Base-by-base conservation (phyloP, 78 protist genomes). In the Dictyostelium brefeldianum region DNA sequence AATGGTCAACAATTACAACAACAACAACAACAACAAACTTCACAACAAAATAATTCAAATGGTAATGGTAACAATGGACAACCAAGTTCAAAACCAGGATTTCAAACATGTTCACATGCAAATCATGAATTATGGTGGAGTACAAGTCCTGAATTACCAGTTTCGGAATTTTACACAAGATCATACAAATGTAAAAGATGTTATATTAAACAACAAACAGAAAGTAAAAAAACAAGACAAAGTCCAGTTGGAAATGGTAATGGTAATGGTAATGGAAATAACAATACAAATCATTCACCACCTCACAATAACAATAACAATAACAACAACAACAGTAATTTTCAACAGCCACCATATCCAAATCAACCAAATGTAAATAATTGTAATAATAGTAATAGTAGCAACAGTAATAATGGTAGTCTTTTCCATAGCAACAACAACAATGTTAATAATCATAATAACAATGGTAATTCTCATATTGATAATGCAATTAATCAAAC, bases 101-200 rank as follows among this genome's bases (percentile, higher is more conserved):
- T 7, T 11, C 93, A 87, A 64, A 80, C 75, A 1, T 90, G 95
- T 81, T 78, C 80, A 25, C 95, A 90, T 46, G 73, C 70, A 14
- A 78, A 62, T n/a, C 95, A 90, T 47, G 81, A 80, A 4, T 27
- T 54, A 22, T 90, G 95, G 95, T 90, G 95, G 95, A 70, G 59
- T 12, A 81, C 95, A 4, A 65, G 79, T 17, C 90, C 90, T 3
- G 95, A 57, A 11, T 43, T 90, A 18, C 90, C 95, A 43, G 56
- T 50, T 17, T 31, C 89, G 6, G 95, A 90, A 36, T 90, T 90
- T 48, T 90, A 90, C 27, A 74, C 80, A 12, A 56, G 95, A 43
- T 78, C 95, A 17, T 74, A 70, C 17, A 90, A 90, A 53, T 90
- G 95, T 62, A 80, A 81, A 57, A 80, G 78, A 57, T 90, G 95